Percentiles rank a stretch among this genome's conserved stretches.
Evolutionary conservation across 805 yeast genomes (phyloP).

Genomic region (Saccharomycopsis guyanensis): DNA sequence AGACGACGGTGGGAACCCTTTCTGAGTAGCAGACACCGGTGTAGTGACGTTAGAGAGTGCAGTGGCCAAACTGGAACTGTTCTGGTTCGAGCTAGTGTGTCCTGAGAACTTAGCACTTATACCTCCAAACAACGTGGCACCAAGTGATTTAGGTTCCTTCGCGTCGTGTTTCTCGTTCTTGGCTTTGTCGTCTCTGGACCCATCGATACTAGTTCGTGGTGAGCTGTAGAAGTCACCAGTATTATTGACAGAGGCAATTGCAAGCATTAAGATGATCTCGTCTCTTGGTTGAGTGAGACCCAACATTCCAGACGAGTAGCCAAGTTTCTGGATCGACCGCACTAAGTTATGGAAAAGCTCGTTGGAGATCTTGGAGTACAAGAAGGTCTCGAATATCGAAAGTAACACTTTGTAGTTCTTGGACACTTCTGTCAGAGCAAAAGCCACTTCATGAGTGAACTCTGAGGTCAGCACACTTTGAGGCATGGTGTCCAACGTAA

Average conservation of each 20-base stretch:
- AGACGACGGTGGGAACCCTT: slow-evolving; percentile 15
- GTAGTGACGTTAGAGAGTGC: slow-evolving; percentile 6
- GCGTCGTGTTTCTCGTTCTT: not conserved
- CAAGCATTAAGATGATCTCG: slow-evolving; percentile 41
- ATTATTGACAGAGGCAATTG: slow-evolving; percentile 37
- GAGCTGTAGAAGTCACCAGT: slow-evolving; percentile 23
- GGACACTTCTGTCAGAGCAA: slow-evolving; percentile 25
- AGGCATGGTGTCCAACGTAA: not conserved
- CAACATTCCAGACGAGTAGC: slow-evolving; percentile 79
- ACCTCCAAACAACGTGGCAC: slow-evolving; percentile 19
- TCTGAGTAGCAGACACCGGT: slow-evolving; percentile 11
- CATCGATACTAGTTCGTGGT: slow-evolving; percentile 5
- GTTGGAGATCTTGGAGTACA: slow-evolving; percentile 62
- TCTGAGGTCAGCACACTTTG: not conserved
- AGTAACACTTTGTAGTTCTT: slow-evolving; percentile 36
- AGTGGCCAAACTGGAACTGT: slow-evolving; percentile 11
- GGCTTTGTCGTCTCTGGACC: not conserved
- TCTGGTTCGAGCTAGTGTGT: slow-evolving; percentile 16
- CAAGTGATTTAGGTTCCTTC: slow-evolving; percentile 12
- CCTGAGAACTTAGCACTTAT: slow-evolving; percentile 17
- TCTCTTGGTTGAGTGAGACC: slow-evolving; percentile 51
- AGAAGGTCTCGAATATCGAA: slow-evolving; percentile 39
- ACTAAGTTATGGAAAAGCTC: slow-evolving; percentile 62
- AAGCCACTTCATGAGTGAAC: slow-evolving; percentile 6
- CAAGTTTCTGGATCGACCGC: slow-evolving; percentile 68